Evolutionary conservation across 140 eudicot genomes (phyloP), one percentile per base, ranked within the genome.

Genomic region (Erigeron philadelphicus): DNA sequence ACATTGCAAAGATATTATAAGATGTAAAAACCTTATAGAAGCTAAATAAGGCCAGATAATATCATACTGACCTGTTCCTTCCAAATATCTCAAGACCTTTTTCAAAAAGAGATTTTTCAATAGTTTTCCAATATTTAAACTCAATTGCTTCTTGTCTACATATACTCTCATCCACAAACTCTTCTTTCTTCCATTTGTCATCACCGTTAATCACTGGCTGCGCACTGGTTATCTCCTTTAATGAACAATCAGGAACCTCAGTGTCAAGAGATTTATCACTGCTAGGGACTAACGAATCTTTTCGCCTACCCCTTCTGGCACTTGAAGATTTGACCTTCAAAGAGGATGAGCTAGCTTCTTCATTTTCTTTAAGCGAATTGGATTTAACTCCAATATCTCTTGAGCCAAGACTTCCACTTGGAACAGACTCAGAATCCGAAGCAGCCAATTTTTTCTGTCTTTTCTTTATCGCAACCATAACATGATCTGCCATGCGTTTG

Each of bases 31-130:
- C 35, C 11, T 25, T 21, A 62, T 21, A n/a, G 31, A 41, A 31
- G 38, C 38, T 31, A 31, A 31, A 31, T 2, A 31, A 31, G 38
- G 38, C 38, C 57, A 54, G 48, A 54, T 21, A 38, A 21, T 50
- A 43, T 62, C 63, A 15, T 45, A 75, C 88, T 63, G 61, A 90
- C 98, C 98, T 91, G 88, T 82, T 91, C 75, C 82, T 78, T 66
- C 98, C 98, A 73, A 86, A 91, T 58, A 91, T 88, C 92, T 86
- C 91, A 35, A 91, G 48, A 52, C 98, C 98, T 81, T 88, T 88
- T 50, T 86, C 95, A 73, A 78, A 91, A 38, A 91, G 96, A 35
- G 88, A 85, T 65, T 91, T 91, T 72, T 91, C 98, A 60, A 91
- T 81, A 38, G 86, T 67, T 78, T 81, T 91, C 96, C 98, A 91